Base-by-base conservation (phyloP, 495 filamentous ascomycete species). In the Penicillium longicatenatum region DNA sequence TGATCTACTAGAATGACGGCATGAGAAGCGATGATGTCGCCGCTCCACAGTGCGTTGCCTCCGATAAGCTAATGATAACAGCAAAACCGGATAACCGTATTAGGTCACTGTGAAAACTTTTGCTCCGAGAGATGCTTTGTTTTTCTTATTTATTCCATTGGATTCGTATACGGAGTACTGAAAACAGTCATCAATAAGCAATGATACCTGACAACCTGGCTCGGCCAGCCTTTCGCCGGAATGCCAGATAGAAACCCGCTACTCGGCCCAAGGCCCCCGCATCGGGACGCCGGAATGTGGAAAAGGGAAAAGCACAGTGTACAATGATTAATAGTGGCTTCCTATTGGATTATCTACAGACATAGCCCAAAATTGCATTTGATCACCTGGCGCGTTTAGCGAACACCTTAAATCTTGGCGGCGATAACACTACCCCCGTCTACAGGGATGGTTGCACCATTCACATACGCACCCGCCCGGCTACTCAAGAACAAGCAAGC, bases 401-500 rank as follows among this genome's bases (percentile, higher is more conserved):
- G 45, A 48, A 1, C 45, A 48, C 24, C 43, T 67, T 78, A 87
- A 63, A 87, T 57, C 70, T 83, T 88, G 12, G 82, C 69, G 35
- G 60, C 65, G 48, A 86, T 72, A 19, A 77, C 70, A 55, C 71
- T 79, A 9, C 89, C 89, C 3, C 89, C 89, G 72, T 93, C 89
- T 53, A 92, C 64, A 14, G 84, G 70, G 62, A 93, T 84, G n/a
- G 84, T 89, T 24, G 89, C 87, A 19, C 89, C 89, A 58, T 90
- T 93, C 11, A 93, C 79, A 74, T 82, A 94, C 11, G 83, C 81
- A 0, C 89, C 89, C 6, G 88, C 90, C 52, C 80, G 76, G 57
- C 86, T 89, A 29, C 82, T 79, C 66, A 94, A 70, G 69, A 89
- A 93, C 50, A 94, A 62, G 69, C 88, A 91, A 31, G 88, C 79